Evolutionary conservation across 1,284 basidiomycete species (phyloP).

Genomic region (Tranzscheliella williamsii): DNA sequence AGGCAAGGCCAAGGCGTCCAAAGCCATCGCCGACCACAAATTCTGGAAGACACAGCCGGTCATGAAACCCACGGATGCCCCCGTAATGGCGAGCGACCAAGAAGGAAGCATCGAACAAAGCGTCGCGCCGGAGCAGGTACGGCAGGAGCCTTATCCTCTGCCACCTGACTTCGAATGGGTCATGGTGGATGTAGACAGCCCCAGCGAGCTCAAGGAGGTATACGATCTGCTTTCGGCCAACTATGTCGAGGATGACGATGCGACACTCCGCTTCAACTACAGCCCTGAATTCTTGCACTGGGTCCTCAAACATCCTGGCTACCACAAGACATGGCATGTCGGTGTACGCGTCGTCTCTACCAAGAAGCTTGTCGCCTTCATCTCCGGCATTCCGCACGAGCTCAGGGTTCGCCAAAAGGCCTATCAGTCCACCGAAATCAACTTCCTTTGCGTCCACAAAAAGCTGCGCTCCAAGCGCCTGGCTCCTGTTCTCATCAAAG

Average conservation of each 20-base stretch:
- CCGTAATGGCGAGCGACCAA: conserved; percentile 7
- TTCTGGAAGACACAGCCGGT: conserved; percentile 70
- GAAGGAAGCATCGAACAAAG: conserved; percentile 90
- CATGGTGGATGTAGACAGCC: conserved; percentile 77
- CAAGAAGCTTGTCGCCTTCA: conserved; percentile 90
- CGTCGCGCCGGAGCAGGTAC: conserved; percentile 75
- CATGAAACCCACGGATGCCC: conserved; percentile 70
- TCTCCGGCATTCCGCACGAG: conserved; percentile 80
- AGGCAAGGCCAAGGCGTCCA: conserved; percentile 37
- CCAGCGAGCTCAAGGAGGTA: conserved; percentile 79
- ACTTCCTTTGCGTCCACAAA: conserved; percentile 98
- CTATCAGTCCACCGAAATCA: conserved; percentile 74
- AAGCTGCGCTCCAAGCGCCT: conserved; percentile 93
- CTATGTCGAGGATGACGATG: conserved; percentile 96
- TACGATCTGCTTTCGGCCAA: conserved; percentile 88
- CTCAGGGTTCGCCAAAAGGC: conserved; percentile 49
- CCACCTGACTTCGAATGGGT: conserved; percentile 95
- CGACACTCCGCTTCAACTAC: conserved; percentile 94
- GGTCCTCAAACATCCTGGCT: conserved; percentile 93
- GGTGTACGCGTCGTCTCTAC: conserved; percentile 86
- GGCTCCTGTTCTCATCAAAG: conserved; percentile 95
- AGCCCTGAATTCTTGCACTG: conserved; percentile 91
- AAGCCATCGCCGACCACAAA: conserved; percentile 55
- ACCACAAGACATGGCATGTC: conserved; percentile 89
- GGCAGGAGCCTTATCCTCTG: conserved; percentile 82